These are phyloP conservation scores for Huntiella abstrusa DNA, from an alignment of 2,329 filamentous ascomycete genomes.

Conservation along the genomic window DNA sequence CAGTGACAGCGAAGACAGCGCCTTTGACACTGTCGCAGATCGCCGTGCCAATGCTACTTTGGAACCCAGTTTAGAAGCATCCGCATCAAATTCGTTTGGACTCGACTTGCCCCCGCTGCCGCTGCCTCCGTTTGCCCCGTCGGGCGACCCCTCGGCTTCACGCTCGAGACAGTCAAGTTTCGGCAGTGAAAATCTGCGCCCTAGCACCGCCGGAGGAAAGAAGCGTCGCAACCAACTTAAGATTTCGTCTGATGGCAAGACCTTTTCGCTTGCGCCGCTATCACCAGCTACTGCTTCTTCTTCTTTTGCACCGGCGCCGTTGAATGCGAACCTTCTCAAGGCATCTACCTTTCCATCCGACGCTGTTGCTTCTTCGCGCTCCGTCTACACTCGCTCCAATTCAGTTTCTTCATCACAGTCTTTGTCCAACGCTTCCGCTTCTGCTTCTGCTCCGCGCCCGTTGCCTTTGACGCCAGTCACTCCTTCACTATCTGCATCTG, in stretches of 20 bases:
- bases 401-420: neutral
- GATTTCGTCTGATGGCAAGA: slow-evolving; percentile 34
- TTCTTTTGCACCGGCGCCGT: slow-evolving; percentile 12
- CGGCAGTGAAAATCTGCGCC: slow-evolving; percentile 3
- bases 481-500: slow-evolving; percentile 1
- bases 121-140: slow-evolving; percentile 5
- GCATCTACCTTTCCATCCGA: neutral
- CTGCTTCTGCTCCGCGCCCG: slow-evolving; percentile 3
- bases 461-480: slow-evolving; percentile 3
- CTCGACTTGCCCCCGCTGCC: slow-evolving; percentile 2
- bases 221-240: slow-evolving; percentile 26
- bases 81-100: slow-evolving; percentile 5
- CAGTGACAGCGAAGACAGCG: neutral
- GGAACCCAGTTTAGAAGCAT: slow-evolving; percentile 9
- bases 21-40: slow-evolving; percentile 5
- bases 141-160: neutral
- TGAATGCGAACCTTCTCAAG: slow-evolving; percentile 10
- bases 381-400: slow-evolving; percentile 7
- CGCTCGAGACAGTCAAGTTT: slow-evolving; percentile 4
- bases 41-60: neutral
- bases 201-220: slow-evolving; percentile 8
- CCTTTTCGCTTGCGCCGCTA: slow-evolving; percentile 30
- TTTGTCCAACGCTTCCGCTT: slow-evolving; percentile 1
- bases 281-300: slow-evolving; percentile 12
- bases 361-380: neutral